Percentiles rank a stretch among this genome's conserved stretches.
phyloP scores from a whole-genome alignment of 805 yeast genomes.

The Lipomyces starkeyi region DNA sequence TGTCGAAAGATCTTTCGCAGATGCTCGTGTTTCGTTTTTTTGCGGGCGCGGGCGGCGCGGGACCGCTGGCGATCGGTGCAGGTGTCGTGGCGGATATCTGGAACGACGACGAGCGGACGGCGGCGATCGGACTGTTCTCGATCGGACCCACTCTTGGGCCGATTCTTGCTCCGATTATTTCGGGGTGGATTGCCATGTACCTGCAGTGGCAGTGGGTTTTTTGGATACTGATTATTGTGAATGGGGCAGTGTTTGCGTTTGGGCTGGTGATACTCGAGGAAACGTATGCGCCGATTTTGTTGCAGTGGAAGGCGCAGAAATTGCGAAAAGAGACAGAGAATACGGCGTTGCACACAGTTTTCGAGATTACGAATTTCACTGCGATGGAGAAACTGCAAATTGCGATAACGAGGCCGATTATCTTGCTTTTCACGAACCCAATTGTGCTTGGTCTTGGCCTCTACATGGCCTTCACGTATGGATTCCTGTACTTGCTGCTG shows the following conservation, averaged over 20 bases:
- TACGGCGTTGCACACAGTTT: conserved; percentile 52
- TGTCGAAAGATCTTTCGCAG: conserved; percentile 60
- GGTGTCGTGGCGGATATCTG: conserved; percentile 70
- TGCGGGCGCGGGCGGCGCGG: conserved; percentile 71
- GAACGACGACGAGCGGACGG: conserved; percentile 56
- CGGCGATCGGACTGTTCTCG: conserved; percentile 51
- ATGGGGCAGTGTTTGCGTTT: conserved; percentile 42
- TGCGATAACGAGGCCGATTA: conserved; percentile 47
- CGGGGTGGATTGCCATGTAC: conserved; percentile 57
- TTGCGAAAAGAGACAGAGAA: conserved; percentile 61
- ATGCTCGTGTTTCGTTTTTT: conserved; percentile 63
- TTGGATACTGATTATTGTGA: conserved; percentile 36
- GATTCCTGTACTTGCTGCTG: conserved; percentile 62
- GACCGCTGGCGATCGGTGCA: conserved; percentile 72
- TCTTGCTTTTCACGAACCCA: conserved; percentile 48
- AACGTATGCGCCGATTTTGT: conserved; percentile 70
- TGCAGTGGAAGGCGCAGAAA: conserved; percentile 44
- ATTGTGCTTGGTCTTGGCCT: conserved; percentile 47
- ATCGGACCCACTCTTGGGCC: conserved; percentile 60
- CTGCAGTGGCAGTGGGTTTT: conserved; percentile 67
- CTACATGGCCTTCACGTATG: conserved; percentile 50
- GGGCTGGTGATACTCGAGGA: conserved; percentile 47
- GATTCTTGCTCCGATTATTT: conserved; percentile 64
- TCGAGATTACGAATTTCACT: conserved; percentile 54
- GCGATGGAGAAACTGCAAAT: conserved; percentile 51